Conservation (phyloP, 371 early-diverging fungal genomes). For the Phascolomyces articulosus region DNA sequence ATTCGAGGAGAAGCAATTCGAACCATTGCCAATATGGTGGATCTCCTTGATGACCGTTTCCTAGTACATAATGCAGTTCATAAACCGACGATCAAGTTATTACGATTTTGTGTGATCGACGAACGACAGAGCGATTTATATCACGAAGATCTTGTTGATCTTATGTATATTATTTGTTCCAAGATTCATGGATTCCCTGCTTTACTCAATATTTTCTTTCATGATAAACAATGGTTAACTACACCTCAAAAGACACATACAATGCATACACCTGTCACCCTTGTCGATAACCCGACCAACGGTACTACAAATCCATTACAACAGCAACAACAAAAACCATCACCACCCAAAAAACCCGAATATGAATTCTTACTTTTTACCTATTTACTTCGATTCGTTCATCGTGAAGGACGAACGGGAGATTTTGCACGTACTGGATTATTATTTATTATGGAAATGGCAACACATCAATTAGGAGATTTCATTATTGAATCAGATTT, state of each 20-base stretch:
- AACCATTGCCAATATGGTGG: slow-evolving; percentile 82
- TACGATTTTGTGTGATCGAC: slow-evolving; percentile 70
- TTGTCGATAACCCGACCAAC: background rate
- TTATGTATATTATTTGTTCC: slow-evolving; percentile 87
- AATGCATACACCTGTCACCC: slow-evolving; percentile 24
- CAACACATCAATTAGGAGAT: slow-evolving; percentile 70
- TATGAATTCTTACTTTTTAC: slow-evolving; percentile 87
- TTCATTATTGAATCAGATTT: slow-evolving; percentile 87
- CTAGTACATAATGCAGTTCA: slow-evolving; percentile 91
- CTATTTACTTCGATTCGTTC: slow-evolving; percentile 85
- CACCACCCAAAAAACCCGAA: slow-evolving; percentile 46
- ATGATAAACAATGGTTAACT: slow-evolving; percentile 78
- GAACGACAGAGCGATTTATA: slow-evolving; percentile 67
- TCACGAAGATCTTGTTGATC: slow-evolving; percentile 84
- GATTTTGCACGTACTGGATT: slow-evolving; percentile 93
- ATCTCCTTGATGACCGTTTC: slow-evolving; percentile 84
- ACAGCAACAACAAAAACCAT: background rate
- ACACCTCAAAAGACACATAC: slow-evolving; percentile 55
- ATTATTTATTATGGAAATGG: slow-evolving; percentile 86
- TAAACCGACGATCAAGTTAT: slow-evolving; percentile 80
- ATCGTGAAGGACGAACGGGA: slow-evolving; percentile 85
- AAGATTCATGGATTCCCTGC: slow-evolving; percentile 91
- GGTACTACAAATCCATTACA: slow-evolving; percentile 6
- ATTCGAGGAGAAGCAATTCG: slow-evolving; percentile 84
- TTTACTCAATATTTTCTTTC: slow-evolving; percentile 89